Conservation (phyloP, 768 basidiomycete genomes). For the Pluteus cervinus region DNA sequence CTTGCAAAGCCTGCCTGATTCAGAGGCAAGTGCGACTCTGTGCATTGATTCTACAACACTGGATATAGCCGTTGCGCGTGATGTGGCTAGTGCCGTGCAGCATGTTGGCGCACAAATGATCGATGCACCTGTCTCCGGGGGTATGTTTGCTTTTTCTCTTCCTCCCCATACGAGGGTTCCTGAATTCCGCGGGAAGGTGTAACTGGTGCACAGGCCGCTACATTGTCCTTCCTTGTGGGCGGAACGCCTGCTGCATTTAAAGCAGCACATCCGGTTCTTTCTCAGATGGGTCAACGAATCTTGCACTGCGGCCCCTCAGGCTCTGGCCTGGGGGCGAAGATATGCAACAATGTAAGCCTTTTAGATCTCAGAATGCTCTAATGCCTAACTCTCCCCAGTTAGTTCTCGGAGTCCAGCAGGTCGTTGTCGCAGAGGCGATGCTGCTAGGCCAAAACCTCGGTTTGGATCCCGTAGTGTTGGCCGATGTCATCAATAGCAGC, state of each 20-base stretch:
- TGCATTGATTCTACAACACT: slow-evolving; percentile 91
- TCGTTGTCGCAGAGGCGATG: slow-evolving; percentile 88
- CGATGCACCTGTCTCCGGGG: slow-evolving; percentile 93
- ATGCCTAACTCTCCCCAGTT: slow-evolving; percentile 26
- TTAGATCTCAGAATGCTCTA: slow-evolving; percentile 11
- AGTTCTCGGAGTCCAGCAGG: slow-evolving; percentile 72
- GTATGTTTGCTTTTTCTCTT: slow-evolving; percentile 34
- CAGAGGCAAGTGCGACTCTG: slow-evolving; percentile 39
- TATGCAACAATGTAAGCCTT: slow-evolving; percentile 74
- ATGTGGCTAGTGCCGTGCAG: slow-evolving; percentile 51
- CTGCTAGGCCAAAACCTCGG: slow-evolving; percentile 79
- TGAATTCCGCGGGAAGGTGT: slow-evolving; percentile 47
- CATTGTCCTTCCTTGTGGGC: slow-evolving; percentile 89
- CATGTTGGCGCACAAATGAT: slow-evolving; percentile 66
- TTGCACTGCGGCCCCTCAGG: slow-evolving; percentile 83
- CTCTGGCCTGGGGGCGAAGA: slow-evolving; percentile 81
- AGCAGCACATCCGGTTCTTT: slow-evolving; percentile 52
- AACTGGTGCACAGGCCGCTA: slow-evolving; percentile 80
- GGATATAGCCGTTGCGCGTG: slow-evolving; percentile 69
- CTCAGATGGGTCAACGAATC: slow-evolving; percentile 74
- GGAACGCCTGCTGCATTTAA: slow-evolving; percentile 57
- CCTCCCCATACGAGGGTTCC: neutral
- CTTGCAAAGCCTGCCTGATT: slow-evolving; percentile 41
- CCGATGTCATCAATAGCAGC: slow-evolving; percentile 80
- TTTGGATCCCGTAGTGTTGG: slow-evolving; percentile 67